A percentile compares a stretch with the other conserved stretches of the same genome.
Evolutionary conservation across 306 rosid genomes (phyloP).

Genomic region (Rosa lucieae): DNA sequence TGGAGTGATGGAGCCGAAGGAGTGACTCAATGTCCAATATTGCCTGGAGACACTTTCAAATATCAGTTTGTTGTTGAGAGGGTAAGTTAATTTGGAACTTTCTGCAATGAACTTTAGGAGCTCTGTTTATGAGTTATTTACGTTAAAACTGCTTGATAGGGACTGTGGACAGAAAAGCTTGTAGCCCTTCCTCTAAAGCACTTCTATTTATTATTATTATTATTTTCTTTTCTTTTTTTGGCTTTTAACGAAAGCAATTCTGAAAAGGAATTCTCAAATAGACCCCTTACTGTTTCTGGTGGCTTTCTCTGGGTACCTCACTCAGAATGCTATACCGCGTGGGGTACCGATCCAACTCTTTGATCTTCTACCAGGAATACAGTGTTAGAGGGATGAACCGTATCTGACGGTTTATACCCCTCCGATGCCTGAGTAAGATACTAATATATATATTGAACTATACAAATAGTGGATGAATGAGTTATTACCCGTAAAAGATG

Average conservation of each 20-base stretch:
- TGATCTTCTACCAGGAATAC: too few species aligned
- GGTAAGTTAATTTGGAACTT: constrained; percentile 34
- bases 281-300: not conserved
- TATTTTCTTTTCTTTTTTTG: too few species aligned
- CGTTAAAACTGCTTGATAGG: not conserved
- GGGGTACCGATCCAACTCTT: too few species aligned
- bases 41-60: constrained; percentile 75
- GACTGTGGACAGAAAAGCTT: not conserved
- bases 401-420: too few species aligned
- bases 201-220: not conserved
- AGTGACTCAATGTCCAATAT: constrained; percentile 74
- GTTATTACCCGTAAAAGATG: too few species aligned
- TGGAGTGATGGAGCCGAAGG: constrained; percentile 98
- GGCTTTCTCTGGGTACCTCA: too few species aligned
- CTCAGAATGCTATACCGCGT: too few species aligned
- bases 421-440: too few species aligned
- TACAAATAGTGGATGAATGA: too few species aligned
- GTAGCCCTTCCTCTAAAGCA: too few species aligned
- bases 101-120: not conserved
- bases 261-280: not conserved
- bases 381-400: too few species aligned
- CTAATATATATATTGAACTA: too few species aligned
- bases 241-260: not conserved
- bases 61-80: constrained; percentile 82
- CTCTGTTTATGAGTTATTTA: not conserved